Percentiles rank a stretch among this genome's conserved stretches.
Evolutionary conservation across 2,329 filamentous ascomycete genomes (phyloP).

Genomic region (Stromatinia cepivora): DNA sequence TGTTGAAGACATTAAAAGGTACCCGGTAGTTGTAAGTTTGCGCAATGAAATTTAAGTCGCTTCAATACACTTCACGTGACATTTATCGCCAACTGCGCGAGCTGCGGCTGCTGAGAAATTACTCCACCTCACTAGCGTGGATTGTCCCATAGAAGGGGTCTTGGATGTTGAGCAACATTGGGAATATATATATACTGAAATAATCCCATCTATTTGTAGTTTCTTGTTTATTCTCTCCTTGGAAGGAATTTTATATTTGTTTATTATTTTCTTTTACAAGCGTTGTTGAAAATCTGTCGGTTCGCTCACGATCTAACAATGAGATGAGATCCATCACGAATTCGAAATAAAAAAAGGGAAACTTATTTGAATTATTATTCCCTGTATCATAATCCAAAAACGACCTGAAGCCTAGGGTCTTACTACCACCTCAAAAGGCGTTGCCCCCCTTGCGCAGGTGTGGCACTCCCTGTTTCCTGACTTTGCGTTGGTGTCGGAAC

Average conservation of each 20-base stretch:
- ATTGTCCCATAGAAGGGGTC: slow-evolving; percentile 10
- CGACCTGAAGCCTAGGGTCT: background rate
- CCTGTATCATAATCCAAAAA: background rate
- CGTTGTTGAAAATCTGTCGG: background rate
- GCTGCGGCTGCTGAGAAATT: slow-evolving; percentile 15
- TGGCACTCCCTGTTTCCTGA: slow-evolving; percentile 2
- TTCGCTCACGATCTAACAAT: background rate
- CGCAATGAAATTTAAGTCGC: background rate
- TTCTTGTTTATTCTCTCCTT: background rate
- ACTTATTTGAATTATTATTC: background rate
- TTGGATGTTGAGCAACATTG: slow-evolving; percentile 9
- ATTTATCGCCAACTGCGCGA: slow-evolving; percentile 10
- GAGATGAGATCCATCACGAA: background rate
- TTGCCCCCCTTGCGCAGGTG: background rate
- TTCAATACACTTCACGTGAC: slow-evolving; percentile 9
- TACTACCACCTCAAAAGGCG: background rate
- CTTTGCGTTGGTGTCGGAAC: background rate
- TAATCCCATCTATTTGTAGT: background rate
- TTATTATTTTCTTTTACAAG: background rate
- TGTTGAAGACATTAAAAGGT: background rate
- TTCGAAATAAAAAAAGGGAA: background rate
- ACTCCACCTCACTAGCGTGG: slow-evolving; percentile 12
- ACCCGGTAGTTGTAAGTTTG: background rate
- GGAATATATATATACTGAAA: slow-evolving; percentile 7
- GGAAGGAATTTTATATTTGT: background rate